These are phyloP conservation scores for Triticum turgidum DNA, from an alignment of 176 grass and related monocot genomes.

Conservation along the genomic window DNA sequence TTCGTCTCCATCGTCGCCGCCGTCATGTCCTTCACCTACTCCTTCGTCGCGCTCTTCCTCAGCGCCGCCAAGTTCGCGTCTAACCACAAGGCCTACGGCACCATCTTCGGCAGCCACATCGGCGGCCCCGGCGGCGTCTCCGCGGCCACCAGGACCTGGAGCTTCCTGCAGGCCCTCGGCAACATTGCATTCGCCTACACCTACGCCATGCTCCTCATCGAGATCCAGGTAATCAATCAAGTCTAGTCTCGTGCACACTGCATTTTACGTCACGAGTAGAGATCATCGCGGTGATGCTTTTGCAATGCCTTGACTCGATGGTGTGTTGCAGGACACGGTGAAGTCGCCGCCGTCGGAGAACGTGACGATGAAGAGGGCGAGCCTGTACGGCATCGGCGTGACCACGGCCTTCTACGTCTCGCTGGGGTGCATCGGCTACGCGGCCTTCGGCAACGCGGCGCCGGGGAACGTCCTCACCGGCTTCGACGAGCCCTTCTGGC, in stretches of 20 bases:
- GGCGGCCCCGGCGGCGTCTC: slow-evolving; percentile 53
- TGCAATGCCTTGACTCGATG: background rate
- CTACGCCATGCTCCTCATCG: slow-evolving; percentile 92
- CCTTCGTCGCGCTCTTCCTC: slow-evolving; percentile 62
- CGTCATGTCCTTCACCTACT: slow-evolving; percentile 90
- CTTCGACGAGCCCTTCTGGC: slow-evolving; percentile 95
- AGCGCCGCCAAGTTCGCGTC: slow-evolving; percentile 64
- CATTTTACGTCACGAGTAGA: too few species aligned
- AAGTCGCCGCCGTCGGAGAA: slow-evolving; percentile 87
- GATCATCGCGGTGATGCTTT: too few species aligned
- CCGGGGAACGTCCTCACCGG: slow-evolving; percentile 90
- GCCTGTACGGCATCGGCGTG: slow-evolving; percentile 76
- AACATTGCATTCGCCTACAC: slow-evolving; percentile 98
- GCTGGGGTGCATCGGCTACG: slow-evolving; percentile 84
- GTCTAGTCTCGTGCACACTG: background rate
- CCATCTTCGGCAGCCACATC: slow-evolving; percentile 60
- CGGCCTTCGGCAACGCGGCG: slow-evolving; percentile 78
- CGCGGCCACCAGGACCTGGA: slow-evolving; percentile 66
- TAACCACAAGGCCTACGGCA: slow-evolving; percentile 51
- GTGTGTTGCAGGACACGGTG: slow-evolving; percentile 60
- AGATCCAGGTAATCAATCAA: slow-evolving; percentile 56
- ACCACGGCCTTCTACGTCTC: slow-evolving; percentile 89
- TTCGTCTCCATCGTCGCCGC: slow-evolving; percentile 74
- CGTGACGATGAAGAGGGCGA: slow-evolving; percentile 93
- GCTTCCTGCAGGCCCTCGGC: slow-evolving; percentile 80